Conservation (phyloP, 2,329 filamentous ascomycete genomes). For the Didymella keratinophila region DNA sequence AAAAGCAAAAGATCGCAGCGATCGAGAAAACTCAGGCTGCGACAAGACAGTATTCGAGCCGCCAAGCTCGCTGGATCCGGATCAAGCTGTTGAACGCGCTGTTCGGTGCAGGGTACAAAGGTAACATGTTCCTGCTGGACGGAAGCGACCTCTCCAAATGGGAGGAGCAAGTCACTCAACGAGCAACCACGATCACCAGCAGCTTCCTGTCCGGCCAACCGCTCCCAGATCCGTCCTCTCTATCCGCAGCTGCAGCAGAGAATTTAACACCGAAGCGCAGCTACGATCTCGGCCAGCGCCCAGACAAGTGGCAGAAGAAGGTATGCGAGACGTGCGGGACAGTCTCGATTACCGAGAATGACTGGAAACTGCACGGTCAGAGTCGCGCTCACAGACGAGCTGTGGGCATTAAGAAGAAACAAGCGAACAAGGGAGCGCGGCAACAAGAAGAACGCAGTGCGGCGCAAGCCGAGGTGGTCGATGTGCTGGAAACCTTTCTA, state of each 20-base stretch:
- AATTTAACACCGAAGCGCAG: slow-evolving; percentile 65
- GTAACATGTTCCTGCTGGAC: slow-evolving; percentile 79
- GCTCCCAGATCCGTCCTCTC: slow-evolving; percentile 61
- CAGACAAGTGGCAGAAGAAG: slow-evolving; percentile 59
- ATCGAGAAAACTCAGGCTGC: slow-evolving; percentile 81
- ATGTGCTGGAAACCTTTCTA: slow-evolving; percentile 35
- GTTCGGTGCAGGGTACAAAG: slow-evolving; percentile 60
- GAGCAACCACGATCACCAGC: slow-evolving; percentile 68
- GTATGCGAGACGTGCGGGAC: slow-evolving; percentile 76
- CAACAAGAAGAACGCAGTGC: slow-evolving; percentile 4
- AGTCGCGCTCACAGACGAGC: slow-evolving; percentile 61
- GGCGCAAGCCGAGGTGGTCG: slow-evolving; percentile 28
- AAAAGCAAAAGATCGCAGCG: slow-evolving; percentile 64
- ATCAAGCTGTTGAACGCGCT: slow-evolving; percentile 79
- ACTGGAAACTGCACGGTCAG: slow-evolving; percentile 65
- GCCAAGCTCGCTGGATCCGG: slow-evolving; percentile 86
- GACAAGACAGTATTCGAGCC: slow-evolving; percentile 86
- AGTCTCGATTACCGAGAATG: slow-evolving; percentile 62
- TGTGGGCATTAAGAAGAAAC: slow-evolving; percentile 41
- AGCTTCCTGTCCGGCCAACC: slow-evolving; percentile 65
- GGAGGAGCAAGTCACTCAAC: slow-evolving; percentile 67
- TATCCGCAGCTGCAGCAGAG: slow-evolving; percentile 66
- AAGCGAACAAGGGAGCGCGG: slow-evolving; percentile 23
- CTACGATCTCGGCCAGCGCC: slow-evolving; percentile 54
- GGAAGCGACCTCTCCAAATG: slow-evolving; percentile 74